Evolutionary conservation across 108 stramenopile species (phyloP), one percentile per base, ranked within the genome.

Genomic region (Cylindrotheca closterium): DNA sequence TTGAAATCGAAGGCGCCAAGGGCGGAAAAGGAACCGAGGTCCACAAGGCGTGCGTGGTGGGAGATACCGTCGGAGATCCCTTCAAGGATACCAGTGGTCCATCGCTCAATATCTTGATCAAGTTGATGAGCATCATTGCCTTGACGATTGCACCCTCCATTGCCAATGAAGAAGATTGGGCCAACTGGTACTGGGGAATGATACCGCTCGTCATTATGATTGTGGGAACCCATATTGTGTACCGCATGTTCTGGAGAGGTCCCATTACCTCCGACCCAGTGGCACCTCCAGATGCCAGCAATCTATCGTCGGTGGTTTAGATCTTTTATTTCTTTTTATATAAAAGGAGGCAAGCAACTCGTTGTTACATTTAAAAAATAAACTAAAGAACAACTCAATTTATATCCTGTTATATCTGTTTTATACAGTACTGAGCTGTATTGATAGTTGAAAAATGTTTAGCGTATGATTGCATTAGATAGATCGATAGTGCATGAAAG

Each of bases 41-140:
- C 2, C 91, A 93, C 84, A 93, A 93, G 65, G 85, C 91, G 4
- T 62, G 78, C 3, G 79, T 93, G 12, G 84, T 82, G 10, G 91
- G 91, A 4, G 91, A 93, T 72, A 93, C 91, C 4, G 91, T 93
- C 34, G 91, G 91, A 17, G 91, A 93, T 61, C 91, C 91, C 33
- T 81, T 87, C 75, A 95, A 95, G 72, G 94, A 95, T 64, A 92
- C 93, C 3, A 79, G 79, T 22, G 93, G 97, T 8, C 97, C 97
- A 15, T 58, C 94, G 2, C 67, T 97, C 50, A 92, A 97, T 73
- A 94, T 97, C 51, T 65, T 96, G 31, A 96, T 97, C 75, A 97
- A 97, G 75, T 79, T 97, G 51, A 91, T 96, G 88, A 88, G 89
- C 58, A 93, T 94, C 49, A 83, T 96, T 51, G 71, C 82, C 1